Evolutionary conservation across 2,329 filamentous ascomycete species (phyloP).

Genomic region (Monilinia laxa): DNA sequence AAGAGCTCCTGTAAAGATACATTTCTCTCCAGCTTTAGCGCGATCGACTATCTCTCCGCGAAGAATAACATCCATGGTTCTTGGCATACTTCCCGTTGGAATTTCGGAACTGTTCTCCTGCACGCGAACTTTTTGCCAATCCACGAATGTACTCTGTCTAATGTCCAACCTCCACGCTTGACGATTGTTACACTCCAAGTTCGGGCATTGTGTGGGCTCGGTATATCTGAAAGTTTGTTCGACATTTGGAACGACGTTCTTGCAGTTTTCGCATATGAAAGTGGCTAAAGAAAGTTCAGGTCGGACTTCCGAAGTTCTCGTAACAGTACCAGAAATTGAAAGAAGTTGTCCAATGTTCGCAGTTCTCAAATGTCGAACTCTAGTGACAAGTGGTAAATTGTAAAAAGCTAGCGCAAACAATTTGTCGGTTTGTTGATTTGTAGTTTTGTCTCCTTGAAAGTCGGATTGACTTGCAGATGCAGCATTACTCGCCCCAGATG

Average conservation of each 20-base stretch:
- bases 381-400: slow-evolving; percentile 57
- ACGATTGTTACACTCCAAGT: slow-evolving; percentile 81
- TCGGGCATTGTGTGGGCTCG: slow-evolving; percentile 93
- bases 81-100: slow-evolving; percentile 95
- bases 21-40: slow-evolving; percentile 96
- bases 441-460: slow-evolving; percentile 67
- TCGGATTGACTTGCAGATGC: slow-evolving; percentile 64
- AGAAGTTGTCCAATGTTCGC: slow-evolving; percentile 88
- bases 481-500: slow-evolving; percentile 63
- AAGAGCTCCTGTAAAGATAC: slow-evolving; percentile 92
- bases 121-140: slow-evolving; percentile 98
- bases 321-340: slow-evolving; percentile 95
- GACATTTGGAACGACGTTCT: slow-evolving; percentile 80
- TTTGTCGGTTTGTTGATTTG: slow-evolving; percentile 95
- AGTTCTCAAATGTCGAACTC: slow-evolving; percentile 62
- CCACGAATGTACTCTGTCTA: slow-evolving; percentile 92
- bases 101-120: slow-evolving; percentile 99
- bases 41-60: slow-evolving; percentile 97
- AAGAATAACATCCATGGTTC: slow-evolving; percentile 95
- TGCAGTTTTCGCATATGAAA: slow-evolving; percentile 87
- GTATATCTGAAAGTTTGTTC: slow-evolving; percentile 98
- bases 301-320: slow-evolving; percentile 92
- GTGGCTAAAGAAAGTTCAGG: slow-evolving; percentile 91
- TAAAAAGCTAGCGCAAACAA: slow-evolving; percentile 79
- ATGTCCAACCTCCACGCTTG: slow-evolving; percentile 97